Evolutionary conservation across 306 rosid species (phyloP).

Genomic region (Vicia sativa): DNA sequence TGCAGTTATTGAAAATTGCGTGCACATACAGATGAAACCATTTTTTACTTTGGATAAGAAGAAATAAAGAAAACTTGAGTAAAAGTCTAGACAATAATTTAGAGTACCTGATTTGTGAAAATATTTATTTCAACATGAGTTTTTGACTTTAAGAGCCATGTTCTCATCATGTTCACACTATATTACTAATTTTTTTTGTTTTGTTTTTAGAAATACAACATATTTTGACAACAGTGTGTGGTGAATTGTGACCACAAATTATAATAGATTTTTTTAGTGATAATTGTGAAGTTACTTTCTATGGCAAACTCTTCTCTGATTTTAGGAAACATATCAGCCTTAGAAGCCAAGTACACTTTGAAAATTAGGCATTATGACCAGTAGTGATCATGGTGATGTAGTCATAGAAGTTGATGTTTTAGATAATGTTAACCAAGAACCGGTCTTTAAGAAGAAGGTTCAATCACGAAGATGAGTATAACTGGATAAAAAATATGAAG

Average conservation of each 20-base stretch:
- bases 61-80: no score
- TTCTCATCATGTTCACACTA: no score
- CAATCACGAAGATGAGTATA: constrained; percentile 61
- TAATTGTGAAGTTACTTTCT: background rate
- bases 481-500: constrained; percentile 83
- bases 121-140: no score
- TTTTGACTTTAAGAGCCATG: no score
- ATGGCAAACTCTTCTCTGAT: background rate
- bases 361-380: background rate
- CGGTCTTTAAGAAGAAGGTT: constrained; percentile 44
- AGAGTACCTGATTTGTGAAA: no score
- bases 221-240: background rate
- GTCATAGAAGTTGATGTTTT: constrained; percentile 28
- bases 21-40: no score
- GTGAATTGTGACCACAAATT: background rate
- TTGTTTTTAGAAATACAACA: background rate
- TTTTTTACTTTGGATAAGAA: no score
- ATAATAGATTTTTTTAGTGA: background rate
- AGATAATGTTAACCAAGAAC: no score
- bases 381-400: background rate
- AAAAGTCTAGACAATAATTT: no score
- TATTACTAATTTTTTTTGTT: no score
- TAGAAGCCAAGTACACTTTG: no score
- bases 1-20: no score
- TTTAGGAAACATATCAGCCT: background rate